Evolutionary conservation across 2,329 filamentous ascomycete species (phyloP).

Genomic region (Aspergillus candidus): DNA sequence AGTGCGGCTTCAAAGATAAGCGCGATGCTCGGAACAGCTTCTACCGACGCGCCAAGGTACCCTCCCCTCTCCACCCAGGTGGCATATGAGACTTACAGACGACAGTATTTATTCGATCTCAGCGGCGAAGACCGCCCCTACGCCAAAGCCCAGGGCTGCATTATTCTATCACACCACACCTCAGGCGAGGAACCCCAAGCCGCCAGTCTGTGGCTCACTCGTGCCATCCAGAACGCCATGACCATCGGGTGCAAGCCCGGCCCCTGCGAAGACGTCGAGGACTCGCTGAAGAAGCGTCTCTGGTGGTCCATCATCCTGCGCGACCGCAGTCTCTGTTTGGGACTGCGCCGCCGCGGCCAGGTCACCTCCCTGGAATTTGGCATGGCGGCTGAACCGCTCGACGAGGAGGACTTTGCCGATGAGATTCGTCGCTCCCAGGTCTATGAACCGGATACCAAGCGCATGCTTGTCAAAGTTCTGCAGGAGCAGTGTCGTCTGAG

Average conservation of each 20-base stretch:
- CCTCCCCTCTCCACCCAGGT: too few species aligned
- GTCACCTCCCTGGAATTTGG: conserved; percentile 46
- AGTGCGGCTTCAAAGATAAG: conserved; percentile 38
- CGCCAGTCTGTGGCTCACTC: conserved; percentile 41
- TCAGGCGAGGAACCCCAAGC: conserved; percentile 26
- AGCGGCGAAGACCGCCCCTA: conserved; percentile 20
- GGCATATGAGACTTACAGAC: neutral
- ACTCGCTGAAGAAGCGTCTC: conserved; percentile 43
- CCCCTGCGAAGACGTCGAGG: conserved; percentile 23
- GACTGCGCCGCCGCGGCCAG: conserved; percentile 48
- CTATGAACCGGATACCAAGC: conserved; percentile 44
- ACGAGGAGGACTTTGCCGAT: conserved; percentile 41
- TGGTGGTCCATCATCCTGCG: conserved; percentile 54
- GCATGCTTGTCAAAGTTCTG: conserved; percentile 41
- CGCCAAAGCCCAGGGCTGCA: conserved; percentile 26
- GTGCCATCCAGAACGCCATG: conserved; percentile 48
- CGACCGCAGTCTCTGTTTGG: conserved; percentile 46
- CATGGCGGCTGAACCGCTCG: conserved; percentile 35
- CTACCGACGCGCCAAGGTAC: conserved; percentile 41
- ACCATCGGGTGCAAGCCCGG: conserved; percentile 43
- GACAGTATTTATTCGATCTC: conserved; percentile 27
- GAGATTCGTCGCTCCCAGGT: conserved; percentile 44
- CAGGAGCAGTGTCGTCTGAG: conserved; percentile 44
- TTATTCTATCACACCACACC: conserved; percentile 36
- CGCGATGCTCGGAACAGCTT: conserved; percentile 42